A percentile compares a stretch with the other conserved stretches of the same genome.
Conservation (phyloP, 352 stramenopile genomes). For the Pythium insidiosum region DNA sequence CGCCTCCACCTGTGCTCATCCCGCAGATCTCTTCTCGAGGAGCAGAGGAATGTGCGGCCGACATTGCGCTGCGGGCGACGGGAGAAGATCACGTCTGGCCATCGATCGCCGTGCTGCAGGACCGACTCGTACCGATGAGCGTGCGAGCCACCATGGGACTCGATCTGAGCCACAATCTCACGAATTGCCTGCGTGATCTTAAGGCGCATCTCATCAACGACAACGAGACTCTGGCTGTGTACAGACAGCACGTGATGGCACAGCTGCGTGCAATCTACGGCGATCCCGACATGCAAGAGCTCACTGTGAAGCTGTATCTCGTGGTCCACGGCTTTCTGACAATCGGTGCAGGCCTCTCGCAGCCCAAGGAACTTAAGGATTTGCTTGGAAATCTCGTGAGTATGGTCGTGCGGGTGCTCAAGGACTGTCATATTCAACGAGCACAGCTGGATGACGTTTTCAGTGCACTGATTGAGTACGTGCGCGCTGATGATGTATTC, state of each 20-base stretch:
- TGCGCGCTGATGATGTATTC: no score
- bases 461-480: conserved; percentile 53
- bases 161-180: conserved; percentile 52
- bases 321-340: conserved; percentile 60
- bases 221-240: conserved; percentile 41
- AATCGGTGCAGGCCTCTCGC: conserved; percentile 64
- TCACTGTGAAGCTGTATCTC: conserved; percentile 50
- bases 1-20: no score
- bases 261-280: conserved; percentile 16
- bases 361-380: conserved; percentile 70
- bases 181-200: conserved; percentile 58
- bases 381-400: conserved; percentile 52
- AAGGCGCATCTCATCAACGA: conserved; percentile 78
- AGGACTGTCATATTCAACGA: conserved; percentile 37
- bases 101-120: conserved; percentile 35
- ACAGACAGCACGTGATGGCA: conserved; percentile 32
- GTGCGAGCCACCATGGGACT: conserved; percentile 50
- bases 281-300: conserved; percentile 13
- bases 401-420: conserved; percentile 49
- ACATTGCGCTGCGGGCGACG: no score
- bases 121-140: conserved; percentile 37
- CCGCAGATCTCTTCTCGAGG: no score
- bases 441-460: conserved; percentile 49
- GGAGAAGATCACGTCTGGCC: conserved; percentile 32
- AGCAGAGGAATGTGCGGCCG: no score